phyloP scores from a whole-genome alignment of 2,329 filamentous ascomycete species.

The Penicillium sp. region DNA sequence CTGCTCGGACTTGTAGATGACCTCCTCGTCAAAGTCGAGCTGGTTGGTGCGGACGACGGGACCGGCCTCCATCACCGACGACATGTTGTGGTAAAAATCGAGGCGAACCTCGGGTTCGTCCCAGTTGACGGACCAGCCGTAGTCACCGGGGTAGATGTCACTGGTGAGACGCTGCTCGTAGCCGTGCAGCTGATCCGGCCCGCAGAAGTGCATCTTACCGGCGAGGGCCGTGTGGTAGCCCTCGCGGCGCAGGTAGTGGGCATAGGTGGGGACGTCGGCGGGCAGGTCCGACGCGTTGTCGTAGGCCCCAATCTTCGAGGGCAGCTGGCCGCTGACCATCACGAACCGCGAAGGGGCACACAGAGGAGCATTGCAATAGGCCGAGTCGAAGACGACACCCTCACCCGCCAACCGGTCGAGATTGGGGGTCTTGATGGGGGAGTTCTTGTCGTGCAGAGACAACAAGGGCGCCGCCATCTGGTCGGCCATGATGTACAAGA shows the following conservation, averaged over 20 bases:
- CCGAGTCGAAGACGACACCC: conserved; percentile 87
- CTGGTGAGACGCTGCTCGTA: conserved; percentile 91
- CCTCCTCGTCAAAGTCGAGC: conserved; percentile 92
- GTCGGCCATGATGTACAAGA: conserved; percentile 95
- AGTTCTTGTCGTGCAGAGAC: conserved; percentile 85
- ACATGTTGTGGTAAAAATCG: conserved; percentile 97
- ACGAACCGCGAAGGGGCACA: conserved; percentile 92
- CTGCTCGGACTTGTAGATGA: conserved; percentile 87
- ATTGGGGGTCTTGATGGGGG: conserved; percentile 88
- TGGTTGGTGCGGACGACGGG: conserved; percentile 89
- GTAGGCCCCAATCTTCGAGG: conserved; percentile 86
- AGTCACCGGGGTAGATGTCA: conserved; percentile 92
- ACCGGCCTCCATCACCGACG: conserved; percentile 86
- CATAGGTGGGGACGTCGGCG: conserved; percentile 84
- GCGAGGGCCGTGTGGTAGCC: conserved; percentile 89
- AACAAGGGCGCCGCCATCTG: conserved; percentile 87
- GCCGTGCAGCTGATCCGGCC: conserved; percentile 83
- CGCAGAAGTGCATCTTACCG: conserved; percentile 97
- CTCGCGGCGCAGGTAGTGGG: conserved; percentile 80
- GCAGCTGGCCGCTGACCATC: conserved; percentile 88
- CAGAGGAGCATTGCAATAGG: conserved; percentile 90
- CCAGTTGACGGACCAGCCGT: conserved; percentile 95
- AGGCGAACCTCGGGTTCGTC: conserved; percentile 73
- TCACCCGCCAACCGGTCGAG: conserved; percentile 77
- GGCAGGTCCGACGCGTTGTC: conserved; percentile 86